Percentiles rank a stretch among this genome's conserved stretches.
phyloP scores from a whole-genome alignment of 345 rosid genomes.

The Psidium friedrichsthalianum region DNA sequence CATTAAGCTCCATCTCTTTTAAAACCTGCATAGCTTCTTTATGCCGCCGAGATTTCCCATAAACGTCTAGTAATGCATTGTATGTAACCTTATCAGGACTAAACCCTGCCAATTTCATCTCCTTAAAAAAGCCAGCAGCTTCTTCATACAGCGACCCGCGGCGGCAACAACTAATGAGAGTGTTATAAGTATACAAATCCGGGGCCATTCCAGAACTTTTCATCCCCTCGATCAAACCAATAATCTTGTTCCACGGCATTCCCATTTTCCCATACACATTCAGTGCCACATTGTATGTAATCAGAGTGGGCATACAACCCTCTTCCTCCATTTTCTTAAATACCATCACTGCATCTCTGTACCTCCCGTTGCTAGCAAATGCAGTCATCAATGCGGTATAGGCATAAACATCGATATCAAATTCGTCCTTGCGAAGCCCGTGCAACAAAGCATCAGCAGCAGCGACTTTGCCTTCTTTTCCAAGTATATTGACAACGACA shows the following conservation, averaged over 20 bases:
- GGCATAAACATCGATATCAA: slow-evolving; percentile 61
- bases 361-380: slow-evolving; percentile 61
- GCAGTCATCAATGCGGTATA: slow-evolving; percentile 74
- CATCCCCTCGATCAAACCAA: slow-evolving; percentile 50
- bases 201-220: slow-evolving; percentile 47
- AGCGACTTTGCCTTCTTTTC: slow-evolving; percentile 49
- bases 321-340: slow-evolving; percentile 82
- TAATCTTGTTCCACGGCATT: slow-evolving; percentile 83
- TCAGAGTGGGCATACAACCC: slow-evolving; percentile 72
- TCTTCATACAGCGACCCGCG: slow-evolving; percentile 78
- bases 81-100: slow-evolving; percentile 73
- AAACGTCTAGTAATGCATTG: slow-evolving; percentile 74
- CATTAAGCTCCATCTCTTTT: slow-evolving; percentile 67
- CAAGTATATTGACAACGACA: slow-evolving; percentile 51
- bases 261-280: slow-evolving; percentile 95
- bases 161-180: slow-evolving; percentile 75
- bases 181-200: slow-evolving; percentile 76
- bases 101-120: slow-evolving; percentile 71
- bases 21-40: slow-evolving; percentile 76
- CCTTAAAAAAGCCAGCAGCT: slow-evolving; percentile 58
- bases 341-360: slow-evolving; percentile 65
- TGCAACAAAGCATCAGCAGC: slow-evolving; percentile 50
- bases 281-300: slow-evolving; percentile 76
- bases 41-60: slow-evolving; percentile 82
- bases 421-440: slow-evolving; percentile 40